A percentile compares a stretch with the other conserved stretches of the same genome.
Evolutionary conservation across 257 asterid species (phyloP).

Genomic region (Fraxinus americana): DNA sequence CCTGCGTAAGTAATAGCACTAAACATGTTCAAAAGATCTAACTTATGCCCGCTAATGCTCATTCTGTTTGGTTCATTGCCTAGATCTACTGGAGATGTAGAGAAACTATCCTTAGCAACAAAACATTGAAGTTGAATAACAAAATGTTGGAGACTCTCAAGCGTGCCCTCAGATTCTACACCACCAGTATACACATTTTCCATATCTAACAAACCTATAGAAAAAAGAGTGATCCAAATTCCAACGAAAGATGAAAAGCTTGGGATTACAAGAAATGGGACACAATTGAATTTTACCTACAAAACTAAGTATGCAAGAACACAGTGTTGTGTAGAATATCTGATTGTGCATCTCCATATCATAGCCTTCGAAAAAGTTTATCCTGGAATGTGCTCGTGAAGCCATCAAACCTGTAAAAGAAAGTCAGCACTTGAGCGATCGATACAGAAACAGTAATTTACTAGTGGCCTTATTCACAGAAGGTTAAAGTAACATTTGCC

Average conservation of each 20-base stretch:
- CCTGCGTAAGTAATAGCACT: neutral
- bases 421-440: constrained; percentile 9
- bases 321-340: constrained; percentile 88
- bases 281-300: constrained; percentile 52
- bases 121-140: neutral
- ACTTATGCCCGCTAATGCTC: neutral
- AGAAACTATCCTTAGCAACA: neutral
- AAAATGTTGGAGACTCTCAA: constrained; percentile 4
- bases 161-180: neutral
- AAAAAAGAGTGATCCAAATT: neutral
- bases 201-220: neutral
- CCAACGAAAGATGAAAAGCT: constrained; percentile 8
- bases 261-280: constrained; percentile 1
- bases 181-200: neutral
- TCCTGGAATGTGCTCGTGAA: constrained; percentile 98
- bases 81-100: neutral
- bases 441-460: constrained; percentile 15
- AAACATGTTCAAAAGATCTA: neutral
- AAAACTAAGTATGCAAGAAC: constrained; percentile 95
- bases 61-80: neutral
- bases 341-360: constrained; percentile 97
- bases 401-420: constrained; percentile 84
- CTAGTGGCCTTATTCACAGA: constrained; percentile 4
- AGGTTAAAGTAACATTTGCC: neutral
- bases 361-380: constrained; percentile 93